phyloP scores from a whole-genome alignment of 148 eudicot genomes.

The Spergularia bocconei region DNA sequence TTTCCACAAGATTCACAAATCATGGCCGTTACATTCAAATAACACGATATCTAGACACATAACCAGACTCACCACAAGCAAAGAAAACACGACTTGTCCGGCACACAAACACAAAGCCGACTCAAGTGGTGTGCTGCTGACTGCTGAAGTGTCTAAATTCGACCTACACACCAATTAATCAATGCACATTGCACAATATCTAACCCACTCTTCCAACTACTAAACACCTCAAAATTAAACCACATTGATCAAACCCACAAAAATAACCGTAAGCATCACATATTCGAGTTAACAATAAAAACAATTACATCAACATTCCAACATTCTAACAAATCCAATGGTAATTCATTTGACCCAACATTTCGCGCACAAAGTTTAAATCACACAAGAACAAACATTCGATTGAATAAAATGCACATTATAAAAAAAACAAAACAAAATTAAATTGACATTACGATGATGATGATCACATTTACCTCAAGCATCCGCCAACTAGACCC shows the following conservation, averaged over 20 bases:
- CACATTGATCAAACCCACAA: background rate
- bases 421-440: background rate
- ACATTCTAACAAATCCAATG: too few relatives aligned
- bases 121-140: background rate
- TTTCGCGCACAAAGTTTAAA: too few relatives aligned
- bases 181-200: background rate
- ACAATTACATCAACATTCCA: background rate
- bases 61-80: too few relatives aligned
- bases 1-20: too few relatives aligned
- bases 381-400: background rate
- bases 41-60: too few relatives aligned
- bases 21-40: too few relatives aligned
- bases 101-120: background rate
- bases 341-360: too few relatives aligned
- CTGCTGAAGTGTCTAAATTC: background rate
- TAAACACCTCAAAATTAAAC: background rate
- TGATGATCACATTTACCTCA: constrained; percentile 39
- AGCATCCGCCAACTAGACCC: constrained; percentile 77
- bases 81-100: too few relatives aligned
- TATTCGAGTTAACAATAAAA: background rate
- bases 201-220: background rate
- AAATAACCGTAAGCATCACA: background rate
- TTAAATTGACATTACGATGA: too few relatives aligned
- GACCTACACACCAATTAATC: background rate
- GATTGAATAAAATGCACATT: background rate